Evolutionary conservation across 2,329 filamentous ascomycete genomes (phyloP).

Genomic region (Blastomyces gilchristii): DNA sequence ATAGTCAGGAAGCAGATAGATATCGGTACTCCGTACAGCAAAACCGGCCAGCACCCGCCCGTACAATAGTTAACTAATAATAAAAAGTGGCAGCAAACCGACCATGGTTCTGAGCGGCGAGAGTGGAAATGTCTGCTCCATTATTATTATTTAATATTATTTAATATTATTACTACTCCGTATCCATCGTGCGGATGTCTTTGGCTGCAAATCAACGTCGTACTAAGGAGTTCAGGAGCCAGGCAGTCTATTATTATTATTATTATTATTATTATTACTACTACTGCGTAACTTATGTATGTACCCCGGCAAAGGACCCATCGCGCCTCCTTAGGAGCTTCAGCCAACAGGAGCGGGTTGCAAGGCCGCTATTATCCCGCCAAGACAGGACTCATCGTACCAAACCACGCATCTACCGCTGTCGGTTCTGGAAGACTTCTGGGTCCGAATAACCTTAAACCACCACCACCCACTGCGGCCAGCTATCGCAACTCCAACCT

Average conservation of each 20-base stretch:
- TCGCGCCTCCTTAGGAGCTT: background rate
- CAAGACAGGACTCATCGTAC: no score
- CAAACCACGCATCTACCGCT: background rate
- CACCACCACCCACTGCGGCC: background rate
- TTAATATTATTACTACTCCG: no score
- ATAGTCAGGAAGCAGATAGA: background rate
- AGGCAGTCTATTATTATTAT: no score
- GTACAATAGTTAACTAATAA: background rate
- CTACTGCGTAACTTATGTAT: no score
- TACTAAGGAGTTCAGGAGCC: background rate
- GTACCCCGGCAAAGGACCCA: no score
- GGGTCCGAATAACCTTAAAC: background rate
- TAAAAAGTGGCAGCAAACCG: background rate
- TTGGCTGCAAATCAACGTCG: background rate
- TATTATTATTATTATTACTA: no score
- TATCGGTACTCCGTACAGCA: no score
- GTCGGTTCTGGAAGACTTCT: background rate
- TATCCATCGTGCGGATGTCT: background rate
- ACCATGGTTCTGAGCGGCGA: background rate
- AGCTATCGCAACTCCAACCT: background rate
- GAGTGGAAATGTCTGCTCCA: no score
- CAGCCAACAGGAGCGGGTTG: background rate
- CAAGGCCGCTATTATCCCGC: background rate
- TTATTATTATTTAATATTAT: no score
- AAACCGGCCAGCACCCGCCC: background rate